Conservation (phyloP, 768 basidiomycete species). For the Boletus rubroflammeus region DNA sequence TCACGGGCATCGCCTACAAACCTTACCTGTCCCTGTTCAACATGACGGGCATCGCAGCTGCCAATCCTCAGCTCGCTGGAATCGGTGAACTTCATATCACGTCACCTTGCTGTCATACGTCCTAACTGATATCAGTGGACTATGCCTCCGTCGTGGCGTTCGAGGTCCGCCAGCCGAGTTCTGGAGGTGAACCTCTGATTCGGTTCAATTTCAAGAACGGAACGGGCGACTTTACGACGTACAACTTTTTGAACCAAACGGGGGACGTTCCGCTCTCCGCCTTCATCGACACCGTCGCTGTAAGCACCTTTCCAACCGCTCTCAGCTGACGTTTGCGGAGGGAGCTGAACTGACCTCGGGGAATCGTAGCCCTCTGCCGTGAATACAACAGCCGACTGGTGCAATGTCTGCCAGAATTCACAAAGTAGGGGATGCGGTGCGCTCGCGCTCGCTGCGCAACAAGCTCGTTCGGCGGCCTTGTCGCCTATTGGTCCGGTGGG, state of each 20-base stretch:
- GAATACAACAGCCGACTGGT: conserved; percentile 56
- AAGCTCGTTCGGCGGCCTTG: conserved; percentile 31
- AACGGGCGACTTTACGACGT: conserved; percentile 45
- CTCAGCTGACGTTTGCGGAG: not conserved
- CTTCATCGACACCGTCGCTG: conserved; percentile 43
- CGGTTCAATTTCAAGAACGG: conserved; percentile 73
- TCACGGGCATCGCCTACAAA: conserved; percentile 68
- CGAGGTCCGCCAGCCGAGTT: conserved; percentile 52
- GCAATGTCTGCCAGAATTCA: conserved; percentile 53
- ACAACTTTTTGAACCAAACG: conserved; percentile 42
- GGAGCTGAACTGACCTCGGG: not conserved
- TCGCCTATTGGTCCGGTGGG: conserved; percentile 49
- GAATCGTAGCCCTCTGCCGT: conserved; percentile 44
- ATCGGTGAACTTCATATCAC: conserved; percentile 41
- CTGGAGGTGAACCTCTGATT: conserved; percentile 47
- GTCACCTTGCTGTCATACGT: not conserved
- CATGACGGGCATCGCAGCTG: conserved; percentile 57
- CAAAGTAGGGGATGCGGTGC: conserved; percentile 55
- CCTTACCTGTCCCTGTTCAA: conserved; percentile 77
- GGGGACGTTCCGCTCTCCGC: conserved; percentile 53
- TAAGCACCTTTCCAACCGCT: conserved; percentile 15
- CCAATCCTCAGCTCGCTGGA: conserved; percentile 51
- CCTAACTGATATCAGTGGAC: conserved; percentile 41
- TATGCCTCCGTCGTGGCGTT: conserved; percentile 57
- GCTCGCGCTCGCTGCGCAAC: conserved; percentile 33